Conservation (phyloP, 2,329 filamentous ascomycete species). For the Cryphonectria carpinicola region DNA sequence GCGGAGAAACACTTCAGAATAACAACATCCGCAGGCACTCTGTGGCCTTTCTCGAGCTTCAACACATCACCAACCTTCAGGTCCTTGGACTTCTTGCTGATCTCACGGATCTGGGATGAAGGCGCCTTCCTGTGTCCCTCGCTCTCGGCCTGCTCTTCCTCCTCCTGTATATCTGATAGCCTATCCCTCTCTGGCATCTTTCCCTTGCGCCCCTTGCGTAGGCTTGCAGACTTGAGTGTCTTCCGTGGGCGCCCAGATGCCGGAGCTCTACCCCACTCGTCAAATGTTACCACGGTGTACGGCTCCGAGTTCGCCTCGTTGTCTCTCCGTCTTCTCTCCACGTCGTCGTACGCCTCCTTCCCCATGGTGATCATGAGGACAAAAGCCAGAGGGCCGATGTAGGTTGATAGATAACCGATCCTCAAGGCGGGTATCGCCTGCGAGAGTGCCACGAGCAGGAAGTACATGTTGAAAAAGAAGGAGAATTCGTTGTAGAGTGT, state of each 20-base stretch:
- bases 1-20: constrained; percentile 74
- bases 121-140: constrained; percentile 43
- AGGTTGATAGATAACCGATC: constrained; percentile 94
- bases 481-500: constrained; percentile 99
- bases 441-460: constrained; percentile 90
- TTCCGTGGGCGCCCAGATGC: constrained; percentile 44
- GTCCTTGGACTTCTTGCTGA: constrained; percentile 81
- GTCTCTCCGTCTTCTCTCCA: constrained; percentile 82
- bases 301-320: constrained; percentile 92
- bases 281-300: constrained; percentile 78
- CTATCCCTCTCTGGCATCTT: constrained; percentile 45
- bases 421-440: constrained; percentile 87
- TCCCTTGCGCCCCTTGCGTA: constrained; percentile 45
- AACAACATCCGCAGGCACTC: constrained; percentile 91
- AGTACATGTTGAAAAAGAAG: constrained; percentile 99
- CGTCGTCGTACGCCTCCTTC: constrained; percentile 95
- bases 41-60: constrained; percentile 87
- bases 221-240: constrained; percentile 51
- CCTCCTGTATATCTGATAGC: constrained; percentile 70
- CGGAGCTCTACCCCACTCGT: constrained; percentile 49
- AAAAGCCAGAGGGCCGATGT: constrained; percentile 89
- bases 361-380: constrained; percentile 90
- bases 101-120: constrained; percentile 63
- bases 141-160: constrained; percentile 60
- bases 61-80: constrained; percentile 95